phyloP scores from a whole-genome alignment of 306 rosid species.

The Ormosia semicastrata region DNA sequence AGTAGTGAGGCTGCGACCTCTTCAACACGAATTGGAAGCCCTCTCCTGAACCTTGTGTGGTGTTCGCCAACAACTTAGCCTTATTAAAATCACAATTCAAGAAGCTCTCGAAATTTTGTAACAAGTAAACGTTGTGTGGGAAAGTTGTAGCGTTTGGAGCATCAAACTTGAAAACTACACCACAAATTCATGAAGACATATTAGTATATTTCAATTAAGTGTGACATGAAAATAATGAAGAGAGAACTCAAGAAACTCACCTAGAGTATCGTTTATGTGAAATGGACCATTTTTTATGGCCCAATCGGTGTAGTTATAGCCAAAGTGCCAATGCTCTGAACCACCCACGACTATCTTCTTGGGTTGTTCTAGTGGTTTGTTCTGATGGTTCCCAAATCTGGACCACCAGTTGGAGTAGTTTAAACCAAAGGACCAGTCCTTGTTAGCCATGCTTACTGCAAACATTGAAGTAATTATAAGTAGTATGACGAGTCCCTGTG shows the following conservation, averaged over 20 bases:
- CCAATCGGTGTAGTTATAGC: constrained; percentile 46
- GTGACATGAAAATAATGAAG: too few species aligned
- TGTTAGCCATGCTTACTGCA: constrained; percentile 38
- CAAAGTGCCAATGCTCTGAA: constrained; percentile 36
- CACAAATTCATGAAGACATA: not conserved
- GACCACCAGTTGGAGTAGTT: constrained; percentile 42
- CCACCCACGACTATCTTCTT: constrained; percentile 51
- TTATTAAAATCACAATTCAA: constrained; percentile 48
- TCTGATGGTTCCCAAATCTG: constrained; percentile 31
- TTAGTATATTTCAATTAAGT: not conserved
- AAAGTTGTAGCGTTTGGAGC: constrained; percentile 32
- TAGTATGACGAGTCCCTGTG: not conserved
- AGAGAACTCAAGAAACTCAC: too few species aligned
- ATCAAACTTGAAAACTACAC: constrained; percentile 56
- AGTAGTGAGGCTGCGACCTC: constrained; percentile 57
- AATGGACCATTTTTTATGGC: constrained; percentile 38
- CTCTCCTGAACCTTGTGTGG: constrained; percentile 49
- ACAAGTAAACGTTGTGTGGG: constrained; percentile 67
- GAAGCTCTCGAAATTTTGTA: constrained; percentile 42
- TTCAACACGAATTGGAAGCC: constrained; percentile 60
- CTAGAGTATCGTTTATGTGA: constrained; percentile 52
- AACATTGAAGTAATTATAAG: constrained; percentile 25
- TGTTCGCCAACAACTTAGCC: constrained; percentile 41
- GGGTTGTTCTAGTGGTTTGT: constrained; percentile 26
- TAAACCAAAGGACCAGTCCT: constrained; percentile 40